A percentile compares a stretch with the other conserved stretches of the same genome.
Conservation (phyloP, 768 basidiomycete genomes). For the Dentipellis sp. region DNA sequence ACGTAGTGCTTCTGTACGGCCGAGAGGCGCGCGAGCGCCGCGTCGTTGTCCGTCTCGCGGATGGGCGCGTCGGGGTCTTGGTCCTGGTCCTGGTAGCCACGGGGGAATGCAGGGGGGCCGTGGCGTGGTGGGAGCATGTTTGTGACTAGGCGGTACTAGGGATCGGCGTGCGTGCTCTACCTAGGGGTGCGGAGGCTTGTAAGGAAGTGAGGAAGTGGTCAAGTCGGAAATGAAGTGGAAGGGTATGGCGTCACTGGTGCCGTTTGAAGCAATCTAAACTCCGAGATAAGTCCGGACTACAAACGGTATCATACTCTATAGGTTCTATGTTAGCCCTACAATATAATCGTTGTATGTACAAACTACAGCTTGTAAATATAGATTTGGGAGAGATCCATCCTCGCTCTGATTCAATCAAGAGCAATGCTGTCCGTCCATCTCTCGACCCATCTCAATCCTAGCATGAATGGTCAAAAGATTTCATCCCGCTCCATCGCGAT, state of each 20-base stretch:
- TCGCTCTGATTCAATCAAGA: too few species aligned
- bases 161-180: neutral
- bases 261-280: too few species aligned
- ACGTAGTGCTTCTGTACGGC: conserved; percentile 78
- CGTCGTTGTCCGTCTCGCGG: conserved; percentile 76
- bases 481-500: too few species aligned
- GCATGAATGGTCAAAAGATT: too few species aligned
- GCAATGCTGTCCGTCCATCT: too few species aligned
- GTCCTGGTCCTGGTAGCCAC: neutral
- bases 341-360: too few species aligned
- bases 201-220: neutral
- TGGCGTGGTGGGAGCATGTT: neutral
- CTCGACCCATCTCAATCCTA: too few species aligned
- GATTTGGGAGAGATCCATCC: too few species aligned
- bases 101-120: neutral
- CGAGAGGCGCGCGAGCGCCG: conserved; percentile 77
- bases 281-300: too few species aligned
- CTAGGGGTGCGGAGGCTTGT: neutral
- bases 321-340: too few species aligned
- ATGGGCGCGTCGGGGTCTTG: conserved; percentile 50
- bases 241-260: neutral
- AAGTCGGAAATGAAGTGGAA: neutral
- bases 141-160: neutral
- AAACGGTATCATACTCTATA: too few species aligned
- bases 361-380: too few species aligned